Conservation (phyloP, 306 rosid genomes). For the Begonia peltatifolia region DNA sequence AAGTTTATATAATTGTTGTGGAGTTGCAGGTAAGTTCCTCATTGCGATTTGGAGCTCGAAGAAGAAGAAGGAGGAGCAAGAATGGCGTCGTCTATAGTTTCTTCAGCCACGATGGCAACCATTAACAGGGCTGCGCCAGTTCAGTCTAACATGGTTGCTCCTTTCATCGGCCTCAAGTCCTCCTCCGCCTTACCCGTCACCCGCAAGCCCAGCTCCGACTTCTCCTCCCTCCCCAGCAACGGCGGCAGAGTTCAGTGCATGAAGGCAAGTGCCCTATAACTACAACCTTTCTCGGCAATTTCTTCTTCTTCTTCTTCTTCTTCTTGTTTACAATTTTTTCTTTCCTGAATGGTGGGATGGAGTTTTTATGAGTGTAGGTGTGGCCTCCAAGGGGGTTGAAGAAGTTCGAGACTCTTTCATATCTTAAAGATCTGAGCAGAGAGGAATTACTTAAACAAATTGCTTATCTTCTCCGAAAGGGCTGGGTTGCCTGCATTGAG, state of each 20-base stretch:
- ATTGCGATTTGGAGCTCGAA: background rate
- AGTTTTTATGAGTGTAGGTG: conserved; percentile 27
- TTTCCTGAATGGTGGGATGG: background rate
- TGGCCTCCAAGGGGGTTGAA: conserved; percentile 55
- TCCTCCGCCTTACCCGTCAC: conserved; percentile 34
- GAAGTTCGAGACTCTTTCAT: conserved; percentile 86
- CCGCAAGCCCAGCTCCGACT: conserved; percentile 48
- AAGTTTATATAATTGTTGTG: background rate
- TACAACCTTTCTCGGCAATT: background rate
- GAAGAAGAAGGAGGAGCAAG: background rate
- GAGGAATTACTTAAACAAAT: conserved; percentile 30
- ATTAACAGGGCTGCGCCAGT: conserved; percentile 33
- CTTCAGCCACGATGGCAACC: conserved; percentile 39
- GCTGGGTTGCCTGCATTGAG: conserved; percentile 77
- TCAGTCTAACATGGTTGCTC: conserved; percentile 44
- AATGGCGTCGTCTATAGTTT: conserved; percentile 55
- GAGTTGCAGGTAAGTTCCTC: background rate
- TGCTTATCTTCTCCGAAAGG: conserved; percentile 37
- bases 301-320: background rate
- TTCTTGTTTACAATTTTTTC: background rate
- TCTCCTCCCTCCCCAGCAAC: conserved; percentile 50
- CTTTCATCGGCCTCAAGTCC: conserved; percentile 67
- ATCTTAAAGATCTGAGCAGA: conserved; percentile 18
- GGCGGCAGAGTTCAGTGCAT: conserved; percentile 69
- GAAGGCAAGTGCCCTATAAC: conserved; percentile 16